A percentile compares a stretch with the other conserved stretches of the same genome.
Evolutionary conservation across 306 rosid species (phyloP).

Genomic region (Senna siamea): DNA sequence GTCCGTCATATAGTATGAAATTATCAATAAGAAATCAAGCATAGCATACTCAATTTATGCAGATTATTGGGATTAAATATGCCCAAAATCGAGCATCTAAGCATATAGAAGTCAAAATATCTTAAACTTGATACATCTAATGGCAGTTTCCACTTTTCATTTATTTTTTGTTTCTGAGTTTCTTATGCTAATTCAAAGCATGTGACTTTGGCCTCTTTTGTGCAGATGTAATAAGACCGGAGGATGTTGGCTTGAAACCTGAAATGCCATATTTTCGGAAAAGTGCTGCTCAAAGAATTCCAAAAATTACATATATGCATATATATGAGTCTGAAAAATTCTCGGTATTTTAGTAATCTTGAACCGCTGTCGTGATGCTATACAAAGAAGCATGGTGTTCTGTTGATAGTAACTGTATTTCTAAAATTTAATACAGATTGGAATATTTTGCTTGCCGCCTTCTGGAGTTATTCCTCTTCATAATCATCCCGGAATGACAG

Average conservation of each 20-base stretch:
- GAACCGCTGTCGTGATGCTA: neutral
- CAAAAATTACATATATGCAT: conserved; percentile 75
- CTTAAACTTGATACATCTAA: neutral
- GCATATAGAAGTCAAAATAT: conserved; percentile 4
- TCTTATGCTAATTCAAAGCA: conserved; percentile 28
- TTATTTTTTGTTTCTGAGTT: neutral
- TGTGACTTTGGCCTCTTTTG: conserved; percentile 32
- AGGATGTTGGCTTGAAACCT: conserved; percentile 71
- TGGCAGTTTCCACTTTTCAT: conserved; percentile 11
- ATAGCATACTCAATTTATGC: neutral
- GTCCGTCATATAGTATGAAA: neutral
- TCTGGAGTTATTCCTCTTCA: conserved; percentile 92
- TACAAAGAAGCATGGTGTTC: neutral
- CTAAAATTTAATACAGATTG: conserved; percentile 62
- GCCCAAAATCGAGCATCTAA: neutral
- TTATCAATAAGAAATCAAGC: neutral
- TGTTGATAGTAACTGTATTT: conserved; percentile 13
- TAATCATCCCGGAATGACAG: conserved; percentile 98
- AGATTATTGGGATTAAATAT: neutral
- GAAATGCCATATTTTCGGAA: conserved; percentile 65
- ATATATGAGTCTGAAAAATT: conserved; percentile 70
- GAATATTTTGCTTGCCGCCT: conserved; percentile 96
- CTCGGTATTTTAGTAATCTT: conserved; percentile 56
- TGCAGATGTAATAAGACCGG: conserved; percentile 68
- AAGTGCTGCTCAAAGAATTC: conserved; percentile 37